These are phyloP conservation scores for Aspergillus sp. DNA, from an alignment of 2,329 filamentous ascomycete species.

Conservation along the genomic window DNA sequence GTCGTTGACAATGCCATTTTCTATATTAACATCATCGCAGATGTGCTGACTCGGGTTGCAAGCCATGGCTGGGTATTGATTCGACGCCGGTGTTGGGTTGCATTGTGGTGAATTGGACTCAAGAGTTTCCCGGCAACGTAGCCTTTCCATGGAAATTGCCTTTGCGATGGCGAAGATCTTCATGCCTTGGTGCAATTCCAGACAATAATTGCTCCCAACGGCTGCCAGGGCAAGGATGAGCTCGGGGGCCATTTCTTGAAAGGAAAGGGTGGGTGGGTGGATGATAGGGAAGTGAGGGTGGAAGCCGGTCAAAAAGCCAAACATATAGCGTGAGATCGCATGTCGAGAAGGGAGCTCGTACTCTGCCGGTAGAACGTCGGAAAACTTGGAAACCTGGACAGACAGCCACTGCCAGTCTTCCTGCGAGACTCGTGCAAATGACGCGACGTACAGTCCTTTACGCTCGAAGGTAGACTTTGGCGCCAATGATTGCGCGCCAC, in stretches of 20 bases:
- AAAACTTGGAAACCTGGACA: neutral
- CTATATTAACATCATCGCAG: no score
- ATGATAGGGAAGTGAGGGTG: constrained; percentile 5
- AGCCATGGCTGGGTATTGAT: no score
- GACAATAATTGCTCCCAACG: constrained; percentile 3
- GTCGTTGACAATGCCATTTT: no score
- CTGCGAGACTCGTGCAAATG: constrained; percentile 1
- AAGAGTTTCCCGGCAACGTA: neutral
- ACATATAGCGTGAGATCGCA: constrained; percentile 3
- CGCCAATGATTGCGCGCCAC: no score
- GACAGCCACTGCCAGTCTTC: constrained; percentile 6
- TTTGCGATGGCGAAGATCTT: neutral
- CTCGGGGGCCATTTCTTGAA: constrained; percentile 3
- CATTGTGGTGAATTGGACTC: no score
- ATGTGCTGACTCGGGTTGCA: no score
- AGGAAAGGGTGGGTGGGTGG: constrained; percentile 1
- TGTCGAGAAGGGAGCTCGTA: constrained; percentile 1
- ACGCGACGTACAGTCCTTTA: no score
- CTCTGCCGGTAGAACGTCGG: neutral
- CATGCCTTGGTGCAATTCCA: constrained; percentile 3
- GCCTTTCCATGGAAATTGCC: neutral
- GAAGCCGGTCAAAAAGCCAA: constrained; percentile 4
- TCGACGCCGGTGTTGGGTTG: no score
- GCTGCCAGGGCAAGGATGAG: constrained; percentile 1
- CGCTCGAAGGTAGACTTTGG: no score